Base-by-base conservation (phyloP, 2,329 filamentous ascomycete species). In the Cryphonectria carpinicola region DNA sequence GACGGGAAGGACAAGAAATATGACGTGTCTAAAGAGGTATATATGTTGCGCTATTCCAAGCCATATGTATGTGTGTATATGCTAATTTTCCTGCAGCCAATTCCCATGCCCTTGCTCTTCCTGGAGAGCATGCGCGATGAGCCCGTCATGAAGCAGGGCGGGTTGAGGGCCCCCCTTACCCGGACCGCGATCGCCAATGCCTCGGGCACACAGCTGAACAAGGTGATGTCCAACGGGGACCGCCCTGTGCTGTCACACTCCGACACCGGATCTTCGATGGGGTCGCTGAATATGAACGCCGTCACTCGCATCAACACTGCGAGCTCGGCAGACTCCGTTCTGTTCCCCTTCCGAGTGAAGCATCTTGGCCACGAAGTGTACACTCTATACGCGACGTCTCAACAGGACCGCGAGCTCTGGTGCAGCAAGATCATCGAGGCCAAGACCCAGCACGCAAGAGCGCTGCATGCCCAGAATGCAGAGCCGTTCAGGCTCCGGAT, bases 291-390 rank as follows among this genome's bases (percentile, higher is more conserved):
- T 46, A 77, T 77, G 63, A 65, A 65, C 41, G 63, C 58, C 46
- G 78, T 83, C 66, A 79, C 79, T n/a, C 79, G 83, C 60, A 78
- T 88, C 39, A 78, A 79, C 5, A 80, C 83, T 10, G 74, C 78
- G 25, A 82, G 78, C 46, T 82, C 86, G 39, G 92, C 89, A 73
- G 92, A 96, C 63, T 93, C 97, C 74, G 92, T 96, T 62, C 82
- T 99, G 76, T 99, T 95, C 79, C 96, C 97, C 0, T 99, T 99
- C 88, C 91, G 91, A 74, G 89, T 99, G 79, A 98, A 98, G 82
- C 96, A 99, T 82, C 87, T 99, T 28, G 96, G 97, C 17, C 93
- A 97, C 64, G 95, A 97, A 75, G 91, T 93, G 0, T 98, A 98
- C 79, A 97, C 93, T 0, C 84, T 99, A 1, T 98, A 97, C 79